These are phyloP conservation scores for Populus hybrid DNA, from an alignment of 441 rosid species.

Conservation along the genomic window DNA sequence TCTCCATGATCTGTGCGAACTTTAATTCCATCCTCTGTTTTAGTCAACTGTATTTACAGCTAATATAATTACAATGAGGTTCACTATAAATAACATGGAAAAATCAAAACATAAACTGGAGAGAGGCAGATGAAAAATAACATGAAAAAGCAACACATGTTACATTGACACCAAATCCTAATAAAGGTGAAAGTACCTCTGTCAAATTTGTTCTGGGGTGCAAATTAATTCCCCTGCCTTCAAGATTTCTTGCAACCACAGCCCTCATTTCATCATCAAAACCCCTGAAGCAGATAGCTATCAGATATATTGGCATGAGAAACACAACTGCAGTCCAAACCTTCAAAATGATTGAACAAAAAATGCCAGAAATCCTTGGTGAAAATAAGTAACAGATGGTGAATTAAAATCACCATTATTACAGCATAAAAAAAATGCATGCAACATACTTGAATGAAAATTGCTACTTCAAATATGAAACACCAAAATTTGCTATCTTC, in stretches of 20 bases:
- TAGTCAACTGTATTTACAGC: slow-evolving; percentile 56
- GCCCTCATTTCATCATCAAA: slow-evolving; percentile 99
- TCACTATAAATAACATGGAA: slow-evolving; percentile 16
- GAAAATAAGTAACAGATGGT: background rate
- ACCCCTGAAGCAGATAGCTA: slow-evolving; percentile 49
- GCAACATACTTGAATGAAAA: background rate
- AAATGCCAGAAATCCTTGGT: background rate
- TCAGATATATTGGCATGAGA: slow-evolving; percentile 9
- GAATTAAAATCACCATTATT: background rate
- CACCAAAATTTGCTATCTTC: background rate
- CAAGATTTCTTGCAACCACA: slow-evolving; percentile 91
- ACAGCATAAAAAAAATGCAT: background rate
- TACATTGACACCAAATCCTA: background rate
- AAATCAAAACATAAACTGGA: background rate
- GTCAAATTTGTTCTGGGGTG: slow-evolving; percentile 77
- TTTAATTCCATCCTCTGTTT: slow-evolving; percentile 79
- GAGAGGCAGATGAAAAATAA: slow-evolving; percentile 3
- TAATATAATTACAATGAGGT: background rate
- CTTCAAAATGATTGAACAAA: background rate
- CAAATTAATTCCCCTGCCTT: slow-evolving; percentile 86
- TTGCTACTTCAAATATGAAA: background rate
- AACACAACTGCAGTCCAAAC: background rate
- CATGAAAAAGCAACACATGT: slow-evolving; percentile 6
- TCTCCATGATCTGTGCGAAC: slow-evolving; percentile 88
- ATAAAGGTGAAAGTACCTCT: slow-evolving; percentile 43